These are phyloP conservation scores for Pyropia yezoensis DNA, from an alignment of 23 red algal genomes.

Conservation along the genomic window DNA sequence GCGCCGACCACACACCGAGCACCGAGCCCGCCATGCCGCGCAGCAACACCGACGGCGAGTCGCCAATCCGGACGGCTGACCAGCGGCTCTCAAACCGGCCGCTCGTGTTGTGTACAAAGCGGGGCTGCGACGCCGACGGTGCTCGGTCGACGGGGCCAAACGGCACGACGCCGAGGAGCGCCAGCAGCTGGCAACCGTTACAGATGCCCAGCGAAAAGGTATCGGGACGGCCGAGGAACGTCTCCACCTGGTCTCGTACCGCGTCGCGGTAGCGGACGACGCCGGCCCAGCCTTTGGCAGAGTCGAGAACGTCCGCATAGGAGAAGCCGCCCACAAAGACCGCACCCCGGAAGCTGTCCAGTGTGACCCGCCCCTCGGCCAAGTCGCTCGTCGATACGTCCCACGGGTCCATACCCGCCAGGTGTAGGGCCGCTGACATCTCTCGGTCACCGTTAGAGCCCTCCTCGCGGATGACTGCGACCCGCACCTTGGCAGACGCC, in stretches of 20 bases:
- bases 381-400: conserved; percentile 84
- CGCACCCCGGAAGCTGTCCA: conserved; percentile 70
- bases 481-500: conserved; percentile 21
- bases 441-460: conserved; percentile 99
- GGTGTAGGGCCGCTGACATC: conserved; percentile 84
- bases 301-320: conserved; percentile 95
- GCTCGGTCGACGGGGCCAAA: conserved; percentile 14
- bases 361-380: conserved; percentile 12
- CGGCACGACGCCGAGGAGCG: conserved; percentile 83
- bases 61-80: conserved; percentile 33
- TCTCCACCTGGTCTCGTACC: conserved; percentile 55
- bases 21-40: conserved; percentile 68
- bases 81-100: conserved; percentile 82
- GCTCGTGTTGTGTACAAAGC: conserved; percentile 86
- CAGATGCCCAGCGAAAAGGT: conserved; percentile 98
- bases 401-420: conserved; percentile 83
- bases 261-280: conserved; percentile 69
- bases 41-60: conserved; percentile 68
- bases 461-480: conserved; percentile 87
- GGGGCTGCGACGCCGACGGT: conserved; percentile 17
- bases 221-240: conserved; percentile 56
- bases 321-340: conserved; percentile 96
- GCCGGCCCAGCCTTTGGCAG: conserved; percentile 95
- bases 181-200: conserved; percentile 99
- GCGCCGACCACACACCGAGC: conserved; percentile 93